A percentile compares a stretch with the other conserved stretches of the same genome.
Evolutionary conservation across 805 yeast genomes (phyloP).

Genomic region (Kluyveromyces aestuarii): DNA sequence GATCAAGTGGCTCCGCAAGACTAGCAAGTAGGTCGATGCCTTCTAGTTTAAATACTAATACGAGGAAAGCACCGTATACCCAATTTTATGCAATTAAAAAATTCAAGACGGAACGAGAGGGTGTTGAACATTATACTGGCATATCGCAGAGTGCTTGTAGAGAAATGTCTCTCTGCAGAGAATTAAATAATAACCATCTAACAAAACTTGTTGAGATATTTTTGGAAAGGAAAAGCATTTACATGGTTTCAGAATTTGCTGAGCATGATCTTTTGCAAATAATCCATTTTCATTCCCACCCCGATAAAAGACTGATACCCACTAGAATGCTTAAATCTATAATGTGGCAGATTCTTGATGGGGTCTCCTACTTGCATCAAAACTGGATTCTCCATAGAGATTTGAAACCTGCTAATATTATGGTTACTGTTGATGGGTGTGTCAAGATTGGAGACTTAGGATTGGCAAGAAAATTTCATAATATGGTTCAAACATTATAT

Average conservation of each 20-base stretch:
- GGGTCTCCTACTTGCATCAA: conserved; percentile 84
- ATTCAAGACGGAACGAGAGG: conserved; percentile 89
- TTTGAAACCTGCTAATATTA: conserved; percentile 93
- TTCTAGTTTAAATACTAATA: background rate
- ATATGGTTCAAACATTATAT: conserved; percentile 77
- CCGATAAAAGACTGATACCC: conserved; percentile 72
- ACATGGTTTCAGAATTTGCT: conserved; percentile 92
- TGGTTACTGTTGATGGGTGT: conserved; percentile 85
- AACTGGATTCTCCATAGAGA: conserved; percentile 97
- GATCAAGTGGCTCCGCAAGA: background rate
- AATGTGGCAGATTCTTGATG: conserved; percentile 87
- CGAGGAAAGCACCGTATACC: conserved; percentile 8
- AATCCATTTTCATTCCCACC: conserved; percentile 89
- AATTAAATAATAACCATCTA: conserved; percentile 69
- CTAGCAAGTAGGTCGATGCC: background rate
- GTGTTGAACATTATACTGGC: conserved; percentile 86
- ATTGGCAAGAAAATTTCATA: conserved; percentile 76
- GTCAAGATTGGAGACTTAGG: conserved; percentile 96
- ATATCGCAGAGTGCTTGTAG: conserved; percentile 93
- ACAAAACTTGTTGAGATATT: conserved; percentile 75
- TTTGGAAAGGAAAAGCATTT: conserved; percentile 79
- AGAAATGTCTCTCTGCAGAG: conserved; percentile 93
- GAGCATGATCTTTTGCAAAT: conserved; percentile 93
- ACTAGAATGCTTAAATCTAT: conserved; percentile 72
- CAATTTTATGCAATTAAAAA: conserved; percentile 79